phyloP scores from a whole-genome alignment of 176 grass and related monocot genomes.

The Cenchrus americanus region DNA sequence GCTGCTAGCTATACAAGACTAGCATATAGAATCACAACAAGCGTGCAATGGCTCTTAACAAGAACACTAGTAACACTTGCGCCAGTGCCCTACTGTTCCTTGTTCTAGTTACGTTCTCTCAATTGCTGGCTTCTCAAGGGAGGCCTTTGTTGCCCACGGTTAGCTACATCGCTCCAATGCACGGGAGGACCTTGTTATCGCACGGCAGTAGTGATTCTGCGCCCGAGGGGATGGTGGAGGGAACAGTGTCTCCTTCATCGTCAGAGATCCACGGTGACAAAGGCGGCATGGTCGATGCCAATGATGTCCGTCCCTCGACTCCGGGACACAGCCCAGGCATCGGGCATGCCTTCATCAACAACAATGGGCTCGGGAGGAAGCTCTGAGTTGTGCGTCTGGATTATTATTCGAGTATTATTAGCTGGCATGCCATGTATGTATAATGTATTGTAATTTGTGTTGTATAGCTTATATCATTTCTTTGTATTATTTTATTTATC shows the following conservation, averaged over 20 bases:
- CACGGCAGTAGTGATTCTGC: not conserved
- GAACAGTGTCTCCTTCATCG: not conserved
- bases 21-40: not conserved
- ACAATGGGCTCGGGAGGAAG: constrained; percentile 16
- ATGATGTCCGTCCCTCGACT: constrained; percentile 18
- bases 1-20: not conserved
- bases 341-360: constrained; percentile 43
- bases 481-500: not conserved
- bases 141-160: constrained; percentile 12
- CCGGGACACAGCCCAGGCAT: constrained; percentile 33
- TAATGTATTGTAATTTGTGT: not conserved
- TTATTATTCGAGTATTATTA: no score
- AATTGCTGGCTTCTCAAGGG: constrained; percentile 6
- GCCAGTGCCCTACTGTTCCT: constrained; percentile 17
- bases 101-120: constrained; percentile 21
- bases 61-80: not conserved
- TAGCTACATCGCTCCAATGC: not conserved
- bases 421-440: not conserved
- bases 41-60: constrained; percentile 40
- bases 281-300: not conserved
- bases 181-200: constrained; percentile 34
- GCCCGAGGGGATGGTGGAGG: constrained; percentile 16
- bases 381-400: not conserved
- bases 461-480: not conserved
- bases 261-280: constrained; percentile 6